A percentile compares a stretch with the other conserved stretches of the same genome.
phyloP scores from a whole-genome alignment of 306 rosid genomes.

The Sicyos baderoa region DNA sequence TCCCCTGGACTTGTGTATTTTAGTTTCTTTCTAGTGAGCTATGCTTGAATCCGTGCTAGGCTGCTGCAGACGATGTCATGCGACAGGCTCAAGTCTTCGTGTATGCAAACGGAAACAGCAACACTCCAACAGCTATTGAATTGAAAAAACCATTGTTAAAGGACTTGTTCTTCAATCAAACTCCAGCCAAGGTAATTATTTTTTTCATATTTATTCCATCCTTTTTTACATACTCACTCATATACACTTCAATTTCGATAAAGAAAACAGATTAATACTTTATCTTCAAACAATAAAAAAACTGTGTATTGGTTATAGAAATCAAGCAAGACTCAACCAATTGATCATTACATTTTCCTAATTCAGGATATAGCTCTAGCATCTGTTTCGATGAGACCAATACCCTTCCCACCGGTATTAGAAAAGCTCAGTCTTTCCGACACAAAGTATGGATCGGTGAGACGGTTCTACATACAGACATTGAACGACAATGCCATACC shows the following conservation, averaged over 20 bases:
- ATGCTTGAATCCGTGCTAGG: constrained; percentile 39
- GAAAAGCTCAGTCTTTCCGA: constrained; percentile 76
- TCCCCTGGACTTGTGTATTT: neutral
- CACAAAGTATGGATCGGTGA: constrained; percentile 52
- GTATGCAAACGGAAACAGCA: constrained; percentile 74
- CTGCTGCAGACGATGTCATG: constrained; percentile 61
- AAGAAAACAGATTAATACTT: neutral
- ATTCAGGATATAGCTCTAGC: constrained; percentile 81
- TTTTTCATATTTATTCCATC: no score
- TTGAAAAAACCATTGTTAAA: constrained; percentile 57
- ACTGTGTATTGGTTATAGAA: neutral
- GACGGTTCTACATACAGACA: constrained; percentile 77
- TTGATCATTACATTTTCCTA: constrained; percentile 15
- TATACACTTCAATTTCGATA: no score
- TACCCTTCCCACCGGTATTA: constrained; percentile 71
- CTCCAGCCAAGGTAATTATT: constrained; percentile 64
- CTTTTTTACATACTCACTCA: no score
- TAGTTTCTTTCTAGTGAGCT: neutral
- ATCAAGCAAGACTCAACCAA: neutral
- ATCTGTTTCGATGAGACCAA: constrained; percentile 83
- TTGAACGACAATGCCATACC: constrained; percentile 81
- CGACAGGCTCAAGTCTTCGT: constrained; percentile 67
- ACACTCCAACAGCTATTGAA: constrained; percentile 78
- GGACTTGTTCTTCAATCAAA: constrained; percentile 76
- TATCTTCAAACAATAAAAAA: neutral